phyloP scores from a whole-genome alignment of 805 yeast genomes.

The Suhomyces canberraensis region DNA sequence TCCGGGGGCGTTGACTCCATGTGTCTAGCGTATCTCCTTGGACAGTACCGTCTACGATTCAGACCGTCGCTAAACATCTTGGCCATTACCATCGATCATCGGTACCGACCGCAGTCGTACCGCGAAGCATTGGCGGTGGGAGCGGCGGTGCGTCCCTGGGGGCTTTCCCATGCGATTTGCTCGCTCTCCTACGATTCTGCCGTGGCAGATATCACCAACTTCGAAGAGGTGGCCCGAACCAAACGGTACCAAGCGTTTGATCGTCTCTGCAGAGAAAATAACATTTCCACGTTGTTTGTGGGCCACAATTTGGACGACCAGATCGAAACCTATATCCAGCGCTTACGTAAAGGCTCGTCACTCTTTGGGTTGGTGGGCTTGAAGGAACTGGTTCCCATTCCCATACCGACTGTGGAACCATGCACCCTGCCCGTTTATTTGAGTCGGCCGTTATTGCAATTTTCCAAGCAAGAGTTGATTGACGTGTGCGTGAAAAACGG shows the following conservation, averaged over 20 bases:
- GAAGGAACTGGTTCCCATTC: slow-evolving; percentile 24
- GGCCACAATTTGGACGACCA: slow-evolving; percentile 77
- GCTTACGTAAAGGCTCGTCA: slow-evolving; percentile 43
- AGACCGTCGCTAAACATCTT: slow-evolving; percentile 31
- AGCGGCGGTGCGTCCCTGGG: slow-evolving; percentile 28
- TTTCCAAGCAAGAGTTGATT: slow-evolving; percentile 43
- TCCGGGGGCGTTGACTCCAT: slow-evolving; percentile 85
- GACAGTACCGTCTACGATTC: slow-evolving; percentile 28
- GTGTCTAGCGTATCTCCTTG: slow-evolving; percentile 55
- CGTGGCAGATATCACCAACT: slow-evolving; percentile 33
- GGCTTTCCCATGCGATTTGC: slow-evolving; percentile 29
- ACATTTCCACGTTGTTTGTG: slow-evolving; percentile 41
- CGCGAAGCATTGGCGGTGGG: slow-evolving; percentile 49
- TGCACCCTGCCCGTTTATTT: slow-evolving; percentile 17
- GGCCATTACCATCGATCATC: slow-evolving; percentile 70
- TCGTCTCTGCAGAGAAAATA: slow-evolving; percentile 34
- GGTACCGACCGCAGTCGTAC: slow-evolving; percentile 45
- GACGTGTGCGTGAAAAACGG: slow-evolving; percentile 40
- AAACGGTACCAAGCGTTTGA: slow-evolving; percentile 48
- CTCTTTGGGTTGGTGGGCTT: slow-evolving; percentile 61
- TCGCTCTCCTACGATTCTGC: slow-evolving; percentile 20
- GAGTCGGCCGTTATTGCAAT: slow-evolving; percentile 52
- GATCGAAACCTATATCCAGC: slow-evolving; percentile 60
- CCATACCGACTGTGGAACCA: slow-evolving; percentile 14
- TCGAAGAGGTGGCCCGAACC: slow-evolving; percentile 60